Evolutionary conservation across 306 rosid genomes (phyloP), one percentile per base, ranked within the genome.

Genomic region (Ormosia emarginata): DNA sequence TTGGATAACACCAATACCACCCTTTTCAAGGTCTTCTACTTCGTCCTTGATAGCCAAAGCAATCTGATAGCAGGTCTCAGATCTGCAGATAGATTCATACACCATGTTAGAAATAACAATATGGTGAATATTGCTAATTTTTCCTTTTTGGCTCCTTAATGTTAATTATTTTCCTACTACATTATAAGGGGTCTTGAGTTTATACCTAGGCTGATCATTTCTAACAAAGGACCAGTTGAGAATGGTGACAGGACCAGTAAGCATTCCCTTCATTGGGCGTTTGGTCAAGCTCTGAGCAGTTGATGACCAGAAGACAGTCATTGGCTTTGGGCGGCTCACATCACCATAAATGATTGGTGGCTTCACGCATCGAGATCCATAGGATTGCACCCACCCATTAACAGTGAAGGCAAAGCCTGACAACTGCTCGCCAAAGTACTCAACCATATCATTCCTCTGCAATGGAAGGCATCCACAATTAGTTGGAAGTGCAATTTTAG

Each of bases 181-280:
- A 14, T 78, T 81, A 47, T 43, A 10, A 69, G 1, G 56, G 71
- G 15, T 36, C 10, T 50, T 36, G n/a, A 56, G 8, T 64, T 64
- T 68, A 81, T 85, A 92, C 97, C 94, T 90, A 8, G 97, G 98
- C 74, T 94, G 98, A 71, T 94, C 98, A 46, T 89, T 90, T 65
- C 98, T 85, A 18, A 94, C 98, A 30, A 94, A 94, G 53, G 98
- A 94, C 98, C 98, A 94, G 93, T 94, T 94, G 68, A 94, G 97
- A 84, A 94, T 94, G 87, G 98, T 94, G 59, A 94, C 98, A 4
- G 98, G 98, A 81, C 98, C 98, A 0, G 98, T 94, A 87, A 94
- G 98, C 98, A 94, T 94, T 83, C 98, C 98, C 93, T 94, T 94
- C 98, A 94, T 94, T 84, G 98, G 97, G 57, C 97, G 91, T 40